Percentiles rank a stretch among this genome's conserved stretches.
Evolutionary conservation across 495 filamentous ascomycete genomes (phyloP).

Genomic region (Elasticomyces elasticus): DNA sequence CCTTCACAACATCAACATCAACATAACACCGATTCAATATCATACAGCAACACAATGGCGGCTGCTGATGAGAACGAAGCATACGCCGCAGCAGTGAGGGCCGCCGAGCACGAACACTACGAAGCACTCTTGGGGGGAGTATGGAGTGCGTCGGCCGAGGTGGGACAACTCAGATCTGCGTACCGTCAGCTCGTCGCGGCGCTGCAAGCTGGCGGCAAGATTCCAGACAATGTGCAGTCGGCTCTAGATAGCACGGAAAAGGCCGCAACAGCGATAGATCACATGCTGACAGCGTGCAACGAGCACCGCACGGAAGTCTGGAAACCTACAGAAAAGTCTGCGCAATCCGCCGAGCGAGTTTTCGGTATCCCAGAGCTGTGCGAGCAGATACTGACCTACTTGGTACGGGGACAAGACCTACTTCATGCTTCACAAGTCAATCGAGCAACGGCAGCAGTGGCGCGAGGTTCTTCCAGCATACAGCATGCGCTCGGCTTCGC

Average conservation of each 20-base stretch:
- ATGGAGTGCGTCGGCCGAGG: background rate
- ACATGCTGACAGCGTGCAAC: background rate
- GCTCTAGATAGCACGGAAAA: background rate
- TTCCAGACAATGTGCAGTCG: background rate
- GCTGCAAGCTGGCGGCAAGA: background rate
- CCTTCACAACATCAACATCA: too few species aligned
- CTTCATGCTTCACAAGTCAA: background rate
- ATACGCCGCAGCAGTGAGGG: background rate
- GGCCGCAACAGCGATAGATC: background rate
- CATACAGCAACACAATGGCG: too few species aligned
- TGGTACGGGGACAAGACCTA: background rate
- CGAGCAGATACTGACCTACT: background rate
- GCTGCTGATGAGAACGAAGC: background rate
- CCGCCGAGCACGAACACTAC: background rate
- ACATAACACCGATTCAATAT: too few species aligned
- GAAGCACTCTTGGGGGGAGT: background rate
- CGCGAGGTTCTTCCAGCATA: background rate
- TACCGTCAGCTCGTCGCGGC: background rate
- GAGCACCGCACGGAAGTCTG: background rate
- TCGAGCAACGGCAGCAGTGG: background rate
- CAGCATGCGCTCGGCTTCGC: background rate
- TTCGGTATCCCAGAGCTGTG: background rate
- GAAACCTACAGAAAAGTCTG: background rate
- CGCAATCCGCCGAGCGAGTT: background rate
- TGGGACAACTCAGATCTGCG: background rate